Evolutionary conservation across 2,329 filamentous ascomycete species (phyloP).

Genomic region (Bimuria novae-zelandiae): DNA sequence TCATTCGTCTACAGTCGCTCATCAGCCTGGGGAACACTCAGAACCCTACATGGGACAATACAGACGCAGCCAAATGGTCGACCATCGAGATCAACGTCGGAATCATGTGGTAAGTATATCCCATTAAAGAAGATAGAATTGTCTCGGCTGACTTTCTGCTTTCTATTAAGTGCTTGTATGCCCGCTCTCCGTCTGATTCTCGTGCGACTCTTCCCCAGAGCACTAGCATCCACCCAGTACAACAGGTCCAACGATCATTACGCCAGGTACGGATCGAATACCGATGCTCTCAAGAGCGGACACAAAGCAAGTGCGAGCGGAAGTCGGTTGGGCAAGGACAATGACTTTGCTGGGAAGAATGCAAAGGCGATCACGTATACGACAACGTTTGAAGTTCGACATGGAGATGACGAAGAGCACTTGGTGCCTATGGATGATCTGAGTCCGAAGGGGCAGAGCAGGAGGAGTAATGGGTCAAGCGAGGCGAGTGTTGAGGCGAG

Average conservation of each 20-base stretch:
- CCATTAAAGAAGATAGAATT: not conserved
- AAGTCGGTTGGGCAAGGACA: not conserved
- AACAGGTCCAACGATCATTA: slow-evolving; percentile 17
- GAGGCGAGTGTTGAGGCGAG: slow-evolving; percentile 17
- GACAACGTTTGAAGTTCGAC: slow-evolving; percentile 25
- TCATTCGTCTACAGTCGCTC: slow-evolving; percentile 51
- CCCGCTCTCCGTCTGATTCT: slow-evolving; percentile 48
- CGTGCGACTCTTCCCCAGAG: slow-evolving; percentile 42
- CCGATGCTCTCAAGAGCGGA: slow-evolving; percentile 1
- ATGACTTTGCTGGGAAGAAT: not conserved
- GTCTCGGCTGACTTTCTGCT: not conserved
- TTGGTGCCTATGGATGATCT: slow-evolving; percentile 25
- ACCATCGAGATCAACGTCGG: slow-evolving; percentile 51
- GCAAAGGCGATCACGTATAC: slow-evolving; percentile 19
- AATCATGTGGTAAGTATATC: slow-evolving; percentile 43
- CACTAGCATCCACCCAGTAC: slow-evolving; percentile 41
- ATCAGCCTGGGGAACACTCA: slow-evolving; percentile 48
- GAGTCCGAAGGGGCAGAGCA: slow-evolving; percentile 13
- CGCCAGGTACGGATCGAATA: slow-evolving; percentile 17
- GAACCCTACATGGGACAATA: slow-evolving; percentile 50
- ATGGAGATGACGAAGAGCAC: slow-evolving; percentile 23
- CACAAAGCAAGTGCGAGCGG: slow-evolving; percentile 8
- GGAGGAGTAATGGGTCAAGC: slow-evolving; percentile 18
- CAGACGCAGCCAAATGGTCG: slow-evolving; percentile 48
- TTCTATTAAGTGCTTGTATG: slow-evolving; percentile 42